Base-by-base conservation (phyloP, 257 asterid species). In the Haberlea rhodopensis region DNA sequence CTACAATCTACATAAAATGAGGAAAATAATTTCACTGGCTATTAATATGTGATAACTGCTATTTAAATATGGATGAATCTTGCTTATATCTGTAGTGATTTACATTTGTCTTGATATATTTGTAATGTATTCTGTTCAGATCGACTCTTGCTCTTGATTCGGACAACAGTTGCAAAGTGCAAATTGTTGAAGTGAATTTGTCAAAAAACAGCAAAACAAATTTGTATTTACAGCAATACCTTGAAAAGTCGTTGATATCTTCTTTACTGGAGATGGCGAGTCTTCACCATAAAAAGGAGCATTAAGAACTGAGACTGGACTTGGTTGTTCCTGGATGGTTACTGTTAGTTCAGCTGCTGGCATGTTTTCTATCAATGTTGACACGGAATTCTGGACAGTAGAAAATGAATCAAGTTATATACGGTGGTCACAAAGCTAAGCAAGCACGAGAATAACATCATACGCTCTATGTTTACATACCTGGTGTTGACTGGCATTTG, bases 221-320 rank as follows among this genome's bases (percentile, higher is more conserved):
- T 63, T 63, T 76, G 49, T 70, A 24, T 48, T 58, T 43, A 24
- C 67, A 65, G 40, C 72, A 67, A 34, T 89, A 94, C 99, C 99
- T 90, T 63, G 83, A 75, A 94, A 94, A 70, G 71, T 75, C 57
- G 79, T 82, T 46, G 91, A 74, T 75, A 66, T 82, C 76, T 80
- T 89, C 86, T 83, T 87, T 67, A 94, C 84, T 28, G 96, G 99
- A 68, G 99, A 90, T 53, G 92, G 94, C 75, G 90, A 77, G 65
- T 86, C 99, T 76, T 94, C 97, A 49, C 77, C 52, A 58, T 79
- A 86, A 74, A 90, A 85, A 73, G 87, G 26, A 60, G 83, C 74
- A 56, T 90, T 95, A 58, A 94, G 96, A 67, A 94, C 97, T 43
- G 99, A 89, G 69, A 87, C 84, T 8, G 99, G 99, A 71, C 99